Evolutionary conservation across 2,329 filamentous ascomycete genomes (phyloP).

Genomic region (Beauveria caledonica): DNA sequence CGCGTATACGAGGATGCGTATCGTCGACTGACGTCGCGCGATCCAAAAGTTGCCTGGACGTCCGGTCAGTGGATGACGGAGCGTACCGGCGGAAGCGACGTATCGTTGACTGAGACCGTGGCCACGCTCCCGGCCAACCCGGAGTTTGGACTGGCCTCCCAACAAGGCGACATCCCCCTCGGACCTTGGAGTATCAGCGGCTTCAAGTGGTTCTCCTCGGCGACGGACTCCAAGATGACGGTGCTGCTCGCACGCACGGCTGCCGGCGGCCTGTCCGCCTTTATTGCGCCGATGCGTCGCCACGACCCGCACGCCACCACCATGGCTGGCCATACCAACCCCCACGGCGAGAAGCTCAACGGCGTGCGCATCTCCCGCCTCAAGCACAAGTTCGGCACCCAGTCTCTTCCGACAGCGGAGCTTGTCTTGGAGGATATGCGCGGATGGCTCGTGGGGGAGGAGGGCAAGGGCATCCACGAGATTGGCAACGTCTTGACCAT

Average conservation of each 20-base stretch:
- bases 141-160: not conserved
- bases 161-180: constrained; percentile 23
- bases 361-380: constrained; percentile 60
- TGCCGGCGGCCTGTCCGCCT: constrained; percentile 45
- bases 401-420: constrained; percentile 63
- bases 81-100: constrained; percentile 59
- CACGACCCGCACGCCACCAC: constrained; percentile 25
- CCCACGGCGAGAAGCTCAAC: constrained; percentile 44
- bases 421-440: constrained; percentile 56
- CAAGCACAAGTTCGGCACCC: constrained; percentile 66
- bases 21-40: constrained; percentile 43
- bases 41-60: constrained; percentile 51
- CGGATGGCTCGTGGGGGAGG: constrained; percentile 56
- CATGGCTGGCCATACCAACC: constrained; percentile 18
- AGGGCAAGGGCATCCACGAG: constrained; percentile 59
- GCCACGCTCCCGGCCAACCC: constrained; percentile 28
- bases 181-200: constrained; percentile 52
- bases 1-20: constrained; percentile 45
- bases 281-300: constrained; percentile 55
- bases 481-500: constrained; percentile 63
- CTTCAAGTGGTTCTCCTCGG: constrained; percentile 64
- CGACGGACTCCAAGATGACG: constrained; percentile 55
- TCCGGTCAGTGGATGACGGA: constrained; percentile 76
- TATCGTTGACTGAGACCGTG: constrained; percentile 58
- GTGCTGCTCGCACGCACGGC: constrained; percentile 51